Conservation (phyloP, 225 moss, liverwort and hornwort species). For the Anthoceros angustus region DNA sequence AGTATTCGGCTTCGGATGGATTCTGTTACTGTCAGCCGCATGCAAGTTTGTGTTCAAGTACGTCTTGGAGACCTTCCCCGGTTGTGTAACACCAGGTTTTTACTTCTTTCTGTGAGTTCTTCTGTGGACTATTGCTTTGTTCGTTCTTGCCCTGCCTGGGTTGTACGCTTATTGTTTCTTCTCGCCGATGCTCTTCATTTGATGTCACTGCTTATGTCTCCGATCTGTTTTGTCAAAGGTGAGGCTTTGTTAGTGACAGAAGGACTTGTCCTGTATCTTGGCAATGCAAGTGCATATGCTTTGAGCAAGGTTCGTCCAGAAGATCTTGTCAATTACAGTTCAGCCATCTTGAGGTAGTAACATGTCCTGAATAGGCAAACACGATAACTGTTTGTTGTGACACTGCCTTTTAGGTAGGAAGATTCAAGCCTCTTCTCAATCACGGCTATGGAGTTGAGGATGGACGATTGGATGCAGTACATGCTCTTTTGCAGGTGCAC, state of each 20-base stretch:
- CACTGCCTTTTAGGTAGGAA: neutral
- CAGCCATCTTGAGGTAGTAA: neutral
- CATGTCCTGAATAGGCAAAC: neutral
- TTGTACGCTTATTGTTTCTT: too few species aligned
- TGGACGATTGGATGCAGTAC: neutral
- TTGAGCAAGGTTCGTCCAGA: constrained; percentile 4
- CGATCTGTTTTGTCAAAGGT: constrained; percentile 6
- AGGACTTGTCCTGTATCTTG: constrained; percentile 57
- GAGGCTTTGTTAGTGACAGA: constrained; percentile 84
- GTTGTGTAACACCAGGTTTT: constrained; percentile 32
- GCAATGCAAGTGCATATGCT: constrained; percentile 28
- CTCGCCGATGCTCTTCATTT: too few species aligned
- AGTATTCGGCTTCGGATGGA: constrained; percentile 17
- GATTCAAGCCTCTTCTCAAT: neutral
- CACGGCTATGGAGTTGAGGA: neutral
- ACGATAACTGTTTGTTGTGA: neutral
- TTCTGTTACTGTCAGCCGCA: constrained; percentile 28
- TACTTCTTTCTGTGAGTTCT: neutral
- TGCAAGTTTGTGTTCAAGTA: constrained; percentile 38
- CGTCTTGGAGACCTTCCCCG: constrained; percentile 42
- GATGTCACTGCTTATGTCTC: too few species aligned
- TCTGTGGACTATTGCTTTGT: neutral
- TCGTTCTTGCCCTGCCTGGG: neutral
- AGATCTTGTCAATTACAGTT: neutral
- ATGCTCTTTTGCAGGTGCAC: neutral